phyloP scores from a whole-genome alignment of 352 stramenopile species.

The Phytopythium litorale region DNA sequence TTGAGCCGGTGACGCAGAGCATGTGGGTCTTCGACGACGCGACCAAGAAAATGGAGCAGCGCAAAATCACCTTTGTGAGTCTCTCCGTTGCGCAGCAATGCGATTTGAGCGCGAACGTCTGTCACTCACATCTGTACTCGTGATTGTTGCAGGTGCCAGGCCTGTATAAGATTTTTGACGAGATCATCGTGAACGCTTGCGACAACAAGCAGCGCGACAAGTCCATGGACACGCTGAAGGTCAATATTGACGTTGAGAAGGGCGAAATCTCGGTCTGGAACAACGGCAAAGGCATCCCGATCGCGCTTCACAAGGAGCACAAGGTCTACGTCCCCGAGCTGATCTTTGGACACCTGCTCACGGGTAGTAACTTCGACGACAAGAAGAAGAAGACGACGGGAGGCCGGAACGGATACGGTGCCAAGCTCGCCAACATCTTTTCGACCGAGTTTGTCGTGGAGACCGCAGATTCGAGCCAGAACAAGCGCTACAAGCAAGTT shows the following conservation, averaged over 20 bases:
- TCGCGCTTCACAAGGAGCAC: slow-evolving; percentile 96
- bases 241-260: slow-evolving; percentile 91
- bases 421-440: slow-evolving; percentile 99
- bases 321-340: slow-evolving; percentile 98
- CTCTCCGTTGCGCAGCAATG: neutral
- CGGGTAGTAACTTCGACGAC: slow-evolving; percentile 98
- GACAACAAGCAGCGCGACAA: slow-evolving; percentile 99
- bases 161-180: slow-evolving; percentile 99
- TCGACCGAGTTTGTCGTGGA: slow-evolving; percentile 98
- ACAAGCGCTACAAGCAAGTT: slow-evolving; percentile 92
- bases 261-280: slow-evolving; percentile 97
- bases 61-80: slow-evolving; percentile 90
- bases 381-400: slow-evolving; percentile 94
- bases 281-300: slow-evolving; percentile 96
- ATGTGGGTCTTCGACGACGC: slow-evolving; percentile 92
- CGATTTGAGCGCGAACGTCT: neutral
- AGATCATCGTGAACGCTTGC: slow-evolving; percentile 99
- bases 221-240: slow-evolving; percentile 92
- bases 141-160: slow-evolving; percentile 73
- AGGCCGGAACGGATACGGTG: slow-evolving; percentile 97
- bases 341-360: slow-evolving; percentile 98
- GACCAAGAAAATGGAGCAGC: slow-evolving; percentile 90
- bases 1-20: slow-evolving; percentile 90
- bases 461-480: slow-evolving; percentile 92
- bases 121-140: neutral